A percentile compares a stretch with the other conserved stretches of the same genome.
These are phyloP conservation scores for Phoma herbarum DNA, from an alignment of 2,329 filamentous ascomycete genomes.

Conservation along the genomic window DNA sequence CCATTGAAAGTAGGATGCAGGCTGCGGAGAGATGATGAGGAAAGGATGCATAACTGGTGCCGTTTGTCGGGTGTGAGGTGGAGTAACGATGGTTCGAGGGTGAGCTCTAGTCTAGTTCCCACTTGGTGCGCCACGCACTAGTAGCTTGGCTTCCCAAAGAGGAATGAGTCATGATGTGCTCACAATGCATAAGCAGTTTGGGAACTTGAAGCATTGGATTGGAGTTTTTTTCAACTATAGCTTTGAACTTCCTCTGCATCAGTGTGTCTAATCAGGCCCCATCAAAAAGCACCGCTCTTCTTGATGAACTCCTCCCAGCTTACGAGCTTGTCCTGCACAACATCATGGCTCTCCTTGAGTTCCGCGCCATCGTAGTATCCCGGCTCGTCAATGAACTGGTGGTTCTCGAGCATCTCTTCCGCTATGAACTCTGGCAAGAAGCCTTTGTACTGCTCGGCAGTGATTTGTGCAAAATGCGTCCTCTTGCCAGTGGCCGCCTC, in stretches of 20 bases:
- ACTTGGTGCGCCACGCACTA: background rate
- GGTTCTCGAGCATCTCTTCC: constrained; percentile 64
- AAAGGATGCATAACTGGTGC: background rate
- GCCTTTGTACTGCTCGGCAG: constrained; percentile 52
- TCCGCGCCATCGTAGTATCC: constrained; percentile 62
- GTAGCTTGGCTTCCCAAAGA: background rate
- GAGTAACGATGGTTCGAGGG: background rate
- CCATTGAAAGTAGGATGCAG: no score
- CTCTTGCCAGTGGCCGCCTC: constrained; percentile 39
- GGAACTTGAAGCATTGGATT: background rate
- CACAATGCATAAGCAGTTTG: no score
- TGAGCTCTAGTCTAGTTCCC: background rate
- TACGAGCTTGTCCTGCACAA: constrained; percentile 14
- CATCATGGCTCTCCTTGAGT: constrained; percentile 50
- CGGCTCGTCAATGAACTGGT: constrained; percentile 60
- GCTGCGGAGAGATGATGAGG: no score
- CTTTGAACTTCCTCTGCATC: no score
- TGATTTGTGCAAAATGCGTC: constrained; percentile 16
- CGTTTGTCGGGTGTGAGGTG: background rate
- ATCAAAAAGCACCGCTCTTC: constrained; percentile 14
- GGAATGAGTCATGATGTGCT: background rate
- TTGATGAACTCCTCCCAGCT: constrained; percentile 14
- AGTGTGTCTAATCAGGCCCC: no score
- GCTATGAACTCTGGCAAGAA: constrained; percentile 52
- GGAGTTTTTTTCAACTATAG: background rate